Percentiles rank a stretch among this genome's conserved stretches.
Evolutionary conservation across 257 asterid genomes (phyloP).

Genomic region (Solanum chiquidenum): DNA sequence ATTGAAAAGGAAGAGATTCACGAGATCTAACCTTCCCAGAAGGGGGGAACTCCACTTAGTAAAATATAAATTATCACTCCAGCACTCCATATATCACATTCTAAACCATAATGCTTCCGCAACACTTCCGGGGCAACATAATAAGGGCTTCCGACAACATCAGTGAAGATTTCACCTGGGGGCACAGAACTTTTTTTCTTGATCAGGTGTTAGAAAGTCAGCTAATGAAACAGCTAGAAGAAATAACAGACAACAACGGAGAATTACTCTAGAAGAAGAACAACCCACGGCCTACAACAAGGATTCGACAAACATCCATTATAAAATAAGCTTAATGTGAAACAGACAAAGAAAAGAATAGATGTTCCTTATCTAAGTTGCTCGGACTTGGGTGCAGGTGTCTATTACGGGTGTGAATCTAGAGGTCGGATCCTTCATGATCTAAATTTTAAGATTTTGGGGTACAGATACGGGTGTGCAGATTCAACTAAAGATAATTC

Average conservation of each 20-base stretch:
- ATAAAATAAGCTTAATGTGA: background rate
- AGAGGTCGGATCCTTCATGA: background rate
- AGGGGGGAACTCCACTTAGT: constrained; percentile 62
- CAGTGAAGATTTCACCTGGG: constrained; percentile 42
- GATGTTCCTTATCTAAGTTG: background rate
- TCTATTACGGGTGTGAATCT: background rate
- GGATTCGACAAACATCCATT: background rate
- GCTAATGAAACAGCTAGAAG: background rate
- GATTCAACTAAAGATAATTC: background rate
- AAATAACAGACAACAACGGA: background rate
- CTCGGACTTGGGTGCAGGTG: background rate
- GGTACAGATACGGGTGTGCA: background rate
- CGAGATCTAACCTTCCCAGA: constrained; percentile 45
- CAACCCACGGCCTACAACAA: background rate
- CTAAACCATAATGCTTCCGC: constrained; percentile 43
- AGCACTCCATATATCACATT: constrained; percentile 70
- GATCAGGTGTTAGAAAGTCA: background rate
- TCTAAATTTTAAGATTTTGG: background rate
- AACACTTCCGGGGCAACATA: constrained; percentile 65
- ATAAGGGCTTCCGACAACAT: constrained; percentile 68
- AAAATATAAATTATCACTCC: constrained; percentile 58
- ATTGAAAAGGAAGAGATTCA: background rate
- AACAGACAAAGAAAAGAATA: background rate
- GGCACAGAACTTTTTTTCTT: background rate
- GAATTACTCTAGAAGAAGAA: background rate